A percentile compares a stretch with the other conserved stretches of the same genome.
These are phyloP conservation scores for Solanum microdontum DNA, from an alignment of 257 asterid species.

Conservation along the genomic window DNA sequence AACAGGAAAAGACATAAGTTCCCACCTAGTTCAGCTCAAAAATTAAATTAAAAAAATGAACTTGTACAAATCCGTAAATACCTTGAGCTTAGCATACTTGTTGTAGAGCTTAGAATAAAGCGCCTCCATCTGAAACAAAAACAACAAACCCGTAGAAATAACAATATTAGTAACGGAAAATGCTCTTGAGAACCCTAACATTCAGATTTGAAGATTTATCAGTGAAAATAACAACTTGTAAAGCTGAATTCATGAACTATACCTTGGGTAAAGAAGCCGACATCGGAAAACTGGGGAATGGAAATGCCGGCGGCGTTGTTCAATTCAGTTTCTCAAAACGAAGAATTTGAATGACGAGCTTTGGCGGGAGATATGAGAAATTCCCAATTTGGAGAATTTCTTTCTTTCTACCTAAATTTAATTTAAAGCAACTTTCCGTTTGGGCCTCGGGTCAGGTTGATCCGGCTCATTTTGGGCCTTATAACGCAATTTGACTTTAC, in stretches of 20 bases:
- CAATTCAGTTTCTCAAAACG: background rate
- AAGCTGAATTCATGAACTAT: background rate
- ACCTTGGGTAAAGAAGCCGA: background rate
- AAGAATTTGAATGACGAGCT: background rate
- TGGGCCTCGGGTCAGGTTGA: background rate
- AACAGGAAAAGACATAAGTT: background rate
- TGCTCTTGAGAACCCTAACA: background rate
- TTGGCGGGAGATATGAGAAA: background rate
- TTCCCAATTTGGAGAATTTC: background rate
- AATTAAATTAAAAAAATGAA: background rate
- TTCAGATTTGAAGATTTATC: background rate
- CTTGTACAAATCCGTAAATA: background rate
- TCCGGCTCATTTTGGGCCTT: background rate
- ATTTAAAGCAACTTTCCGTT: background rate
- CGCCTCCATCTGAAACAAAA: slow-evolving; percentile 46
- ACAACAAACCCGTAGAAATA: background rate
- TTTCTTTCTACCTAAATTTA: background rate
- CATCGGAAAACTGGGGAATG: background rate
- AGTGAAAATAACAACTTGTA: background rate
- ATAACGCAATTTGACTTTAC: background rate
- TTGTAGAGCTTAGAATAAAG: slow-evolving; percentile 55
- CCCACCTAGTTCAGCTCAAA: background rate
- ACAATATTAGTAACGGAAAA: background rate
- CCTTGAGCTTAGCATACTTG: slow-evolving; percentile 61
- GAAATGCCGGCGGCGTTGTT: background rate